These are phyloP conservation scores for Cyanodermella asteris DNA, from an alignment of 2,329 filamentous ascomycete genomes.

Conservation along the genomic window DNA sequence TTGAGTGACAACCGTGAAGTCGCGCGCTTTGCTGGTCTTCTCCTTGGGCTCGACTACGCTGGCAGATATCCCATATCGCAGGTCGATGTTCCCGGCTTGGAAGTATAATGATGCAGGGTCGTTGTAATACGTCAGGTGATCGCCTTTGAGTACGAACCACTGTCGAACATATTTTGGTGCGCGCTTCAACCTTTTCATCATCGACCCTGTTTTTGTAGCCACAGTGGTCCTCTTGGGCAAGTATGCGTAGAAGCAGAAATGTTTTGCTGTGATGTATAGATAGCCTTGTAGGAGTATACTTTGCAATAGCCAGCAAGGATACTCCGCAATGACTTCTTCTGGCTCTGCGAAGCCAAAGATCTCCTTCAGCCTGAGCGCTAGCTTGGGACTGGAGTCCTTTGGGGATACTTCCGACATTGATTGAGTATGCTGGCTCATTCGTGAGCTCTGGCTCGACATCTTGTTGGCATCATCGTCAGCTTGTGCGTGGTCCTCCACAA, in stretches of 20 bases:
- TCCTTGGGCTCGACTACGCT: conserved; percentile 47
- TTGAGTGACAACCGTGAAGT: conserved; percentile 65
- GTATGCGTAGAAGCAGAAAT: conserved; percentile 94
- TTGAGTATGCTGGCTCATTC: no score
- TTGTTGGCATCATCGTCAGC: conserved; percentile 13
- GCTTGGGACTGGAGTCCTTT: conserved; percentile 27
- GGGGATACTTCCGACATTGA: no score
- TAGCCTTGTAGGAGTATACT: conserved; percentile 84
- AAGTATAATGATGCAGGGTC: conserved; percentile 77
- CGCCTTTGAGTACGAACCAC: conserved; percentile 83
- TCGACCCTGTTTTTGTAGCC: conserved; percentile 65
- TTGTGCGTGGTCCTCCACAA: conserved; percentile 49
- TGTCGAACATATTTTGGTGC: conserved; percentile 76
- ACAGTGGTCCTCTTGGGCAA: conserved; percentile 74
- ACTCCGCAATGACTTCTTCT: conserved; percentile 73
- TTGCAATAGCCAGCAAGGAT: conserved; percentile 80
- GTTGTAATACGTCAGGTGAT: conserved; percentile 75
- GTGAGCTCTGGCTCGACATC: no score
- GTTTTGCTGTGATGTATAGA: conserved; percentile 80
- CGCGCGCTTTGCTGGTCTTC: conserved; percentile 44
- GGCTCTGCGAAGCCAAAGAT: conserved; percentile 66
- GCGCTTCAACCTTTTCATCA: conserved; percentile 70
- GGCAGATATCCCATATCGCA: conserved; percentile 82
- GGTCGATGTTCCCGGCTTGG: conserved; percentile 72
- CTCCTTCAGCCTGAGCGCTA: conserved; percentile 53